Percentiles rank a stretch among this genome's conserved stretches.
Conservation (phyloP, 139 green algal species). For the Volvox reticuliferus region DNA sequence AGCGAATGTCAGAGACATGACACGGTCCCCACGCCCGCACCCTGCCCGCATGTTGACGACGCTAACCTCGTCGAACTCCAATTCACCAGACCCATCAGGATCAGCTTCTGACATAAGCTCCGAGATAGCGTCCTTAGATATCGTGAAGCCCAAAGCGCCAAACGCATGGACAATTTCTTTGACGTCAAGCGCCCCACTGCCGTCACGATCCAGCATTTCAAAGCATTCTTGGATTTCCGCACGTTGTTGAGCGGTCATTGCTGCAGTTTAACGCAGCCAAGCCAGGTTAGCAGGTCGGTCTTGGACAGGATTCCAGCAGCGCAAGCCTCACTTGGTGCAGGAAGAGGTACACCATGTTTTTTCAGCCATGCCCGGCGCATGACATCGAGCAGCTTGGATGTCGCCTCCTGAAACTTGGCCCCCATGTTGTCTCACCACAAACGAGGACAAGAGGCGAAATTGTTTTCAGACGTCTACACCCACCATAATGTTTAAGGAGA, state of each 20-base stretch:
- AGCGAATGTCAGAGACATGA: neutral
- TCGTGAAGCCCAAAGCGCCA: neutral
- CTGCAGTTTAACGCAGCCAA: neutral
- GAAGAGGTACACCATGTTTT: neutral
- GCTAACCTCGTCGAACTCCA: slow-evolving; percentile 40
- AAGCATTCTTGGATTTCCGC: slow-evolving; percentile 42
- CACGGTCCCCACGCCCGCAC: neutral
- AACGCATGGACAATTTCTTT: slow-evolving; percentile 25
- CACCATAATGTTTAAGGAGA: neutral
- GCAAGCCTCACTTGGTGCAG: neutral
- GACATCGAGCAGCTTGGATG: neutral
- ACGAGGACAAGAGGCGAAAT: neutral
- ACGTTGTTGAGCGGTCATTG: slow-evolving; percentile 15
- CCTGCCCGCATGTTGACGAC: neutral
- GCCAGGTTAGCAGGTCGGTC: too few species aligned
- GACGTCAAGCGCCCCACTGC: slow-evolving; percentile 25
- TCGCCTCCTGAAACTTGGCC: slow-evolving; percentile 1
- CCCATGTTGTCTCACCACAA: slow-evolving; percentile 1
- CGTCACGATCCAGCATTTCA: slow-evolving; percentile 24
- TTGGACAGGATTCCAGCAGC: neutral
- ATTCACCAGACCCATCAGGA: slow-evolving; percentile 2
- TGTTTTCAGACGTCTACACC: neutral
- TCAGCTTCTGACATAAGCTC: slow-evolving; percentile 26
- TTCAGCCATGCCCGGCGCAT: neutral
- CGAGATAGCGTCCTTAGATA: neutral